A percentile compares a stretch with the other conserved stretches of the same genome.
Conservation (phyloP, 1,284 basidiomycete species). For the Sparassis latifolia region DNA sequence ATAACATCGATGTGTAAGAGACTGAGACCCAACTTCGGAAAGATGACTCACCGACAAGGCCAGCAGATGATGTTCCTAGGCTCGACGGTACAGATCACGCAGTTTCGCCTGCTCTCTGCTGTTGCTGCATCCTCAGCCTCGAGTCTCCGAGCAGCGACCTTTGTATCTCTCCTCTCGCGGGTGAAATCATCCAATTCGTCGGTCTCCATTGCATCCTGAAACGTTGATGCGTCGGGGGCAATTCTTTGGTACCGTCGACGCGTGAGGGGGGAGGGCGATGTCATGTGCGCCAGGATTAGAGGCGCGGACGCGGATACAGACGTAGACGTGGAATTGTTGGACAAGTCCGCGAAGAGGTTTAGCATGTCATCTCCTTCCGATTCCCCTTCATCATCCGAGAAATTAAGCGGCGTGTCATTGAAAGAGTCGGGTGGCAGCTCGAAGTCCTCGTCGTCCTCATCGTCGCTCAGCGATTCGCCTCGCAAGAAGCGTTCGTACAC, state of each 20-base stretch:
- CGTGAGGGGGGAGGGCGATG: constrained; percentile 37
- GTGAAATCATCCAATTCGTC: constrained; percentile 25
- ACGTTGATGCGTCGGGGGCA: constrained; percentile 17
- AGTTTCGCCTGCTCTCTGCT: constrained; percentile 39
- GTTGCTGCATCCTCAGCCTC: constrained; percentile 15
- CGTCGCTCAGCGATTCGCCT: constrained; percentile 55
- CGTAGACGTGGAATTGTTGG: constrained; percentile 18
- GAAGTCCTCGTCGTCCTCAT: constrained; percentile 49
- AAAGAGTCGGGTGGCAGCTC: constrained; percentile 15
- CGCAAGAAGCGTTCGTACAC: constrained; percentile 53
- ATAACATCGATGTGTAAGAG: neutral
- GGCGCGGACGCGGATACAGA: constrained; percentile 31
- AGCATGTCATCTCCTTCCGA: constrained; percentile 28
- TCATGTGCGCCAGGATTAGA: constrained; percentile 45
- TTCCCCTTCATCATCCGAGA: constrained; percentile 23
- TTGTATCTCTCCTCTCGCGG: constrained; percentile 14
- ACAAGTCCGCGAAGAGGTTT: constrained; percentile 39
- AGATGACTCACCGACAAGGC: constrained; percentile 60
- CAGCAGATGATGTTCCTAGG: constrained; percentile 68
- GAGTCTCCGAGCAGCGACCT: constrained; percentile 7
- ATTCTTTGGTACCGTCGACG: constrained; percentile 37
- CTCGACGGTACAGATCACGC: constrained; percentile 71
- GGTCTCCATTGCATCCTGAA: constrained; percentile 1
- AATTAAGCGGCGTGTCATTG: constrained; percentile 3
- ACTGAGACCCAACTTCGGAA: neutral